Base-by-base conservation (phyloP, 768 basidiomycete genomes). In the Cubamyces sp. region DNA sequence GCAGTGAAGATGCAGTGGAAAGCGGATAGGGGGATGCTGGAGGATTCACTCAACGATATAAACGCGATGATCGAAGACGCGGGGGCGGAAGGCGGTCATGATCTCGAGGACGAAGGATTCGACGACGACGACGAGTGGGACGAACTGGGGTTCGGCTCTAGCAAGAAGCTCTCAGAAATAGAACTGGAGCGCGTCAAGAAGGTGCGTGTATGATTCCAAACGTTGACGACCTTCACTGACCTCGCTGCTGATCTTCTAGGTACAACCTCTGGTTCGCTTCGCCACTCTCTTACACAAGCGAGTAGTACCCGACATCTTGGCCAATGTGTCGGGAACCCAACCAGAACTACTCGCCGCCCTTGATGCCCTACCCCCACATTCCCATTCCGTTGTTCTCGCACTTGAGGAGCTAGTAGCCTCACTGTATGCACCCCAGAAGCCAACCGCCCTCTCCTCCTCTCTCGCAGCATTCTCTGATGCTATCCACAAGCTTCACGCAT, bases 371-470 rank as follows among this genome's bases (percentile, higher is more conserved):
- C 78, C 82, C 16, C 41, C 69, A 3, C 75, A 75, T 9, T 91
- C 89, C 3, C 76, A 81, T 30, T 68, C 73, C 7, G 77, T 90
- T 21, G 77, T 87, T 18, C 70, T 79, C 50, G 78, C 82, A 3
- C 79, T 83, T 4, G 91, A 92, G 69, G 87, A 92, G 42, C 75
- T 91, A 55, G 81, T 87, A 21, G 79, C 87, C n/a, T 75, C 85
- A 2, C 74, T 90, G 42, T 89, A 92, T 69, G 64, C 82, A 0
- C 87, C 88, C 5, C 90, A 92, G 68, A 79, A 86, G 59, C 69
- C 71, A 0, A 67, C 68, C 1, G 72, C 77, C 37, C 73, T 90
- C 53, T 65, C 67, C 11, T 66, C 71, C 12, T 79, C 83, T 55
- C 64, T 85, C 28, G 61, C 68, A 5, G 62, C 76, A 0, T 77